Percentiles rank a stretch among this genome's conserved stretches.
phyloP scores from a whole-genome alignment of 208 protist species.

The Tritrichomonas foetus region DNA sequence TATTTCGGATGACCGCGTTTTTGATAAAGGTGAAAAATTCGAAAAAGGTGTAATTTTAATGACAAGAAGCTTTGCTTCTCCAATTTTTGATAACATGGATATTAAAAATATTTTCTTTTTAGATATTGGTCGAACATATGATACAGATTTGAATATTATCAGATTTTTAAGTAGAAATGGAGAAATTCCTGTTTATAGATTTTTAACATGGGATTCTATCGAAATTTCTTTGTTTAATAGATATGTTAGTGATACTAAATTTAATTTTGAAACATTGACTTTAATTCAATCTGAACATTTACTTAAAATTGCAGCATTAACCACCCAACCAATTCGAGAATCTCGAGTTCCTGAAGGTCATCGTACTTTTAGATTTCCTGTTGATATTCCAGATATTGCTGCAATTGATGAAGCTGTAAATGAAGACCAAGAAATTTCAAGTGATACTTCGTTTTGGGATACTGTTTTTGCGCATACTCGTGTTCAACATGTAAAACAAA shows the following conservation, averaged over 20 bases:
- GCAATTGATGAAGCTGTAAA: too few species aligned
- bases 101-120: neutral
- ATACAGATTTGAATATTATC: neutral
- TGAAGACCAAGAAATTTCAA: neutral
- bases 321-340: neutral
- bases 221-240: neutral
- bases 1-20: neutral
- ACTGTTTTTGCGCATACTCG: neutral
- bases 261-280: neutral
- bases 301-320: neutral
- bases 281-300: neutral
- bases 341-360: neutral
- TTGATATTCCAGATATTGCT: neutral
- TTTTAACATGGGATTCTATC: neutral
- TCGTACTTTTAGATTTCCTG: neutral
- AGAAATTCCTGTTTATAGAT: neutral
- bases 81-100: neutral
- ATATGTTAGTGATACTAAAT: neutral
- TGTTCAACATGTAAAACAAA: neutral
- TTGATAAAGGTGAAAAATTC: too few species aligned
- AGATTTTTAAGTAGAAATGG: neutral
- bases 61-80: neutral
- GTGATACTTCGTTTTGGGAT: neutral
- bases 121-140: neutral
- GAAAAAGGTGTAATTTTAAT: neutral